A percentile compares a stretch with the other conserved stretches of the same genome.
phyloP scores from a whole-genome alignment of 331 rosid genomes.

The Quercus tomentella region DNA sequence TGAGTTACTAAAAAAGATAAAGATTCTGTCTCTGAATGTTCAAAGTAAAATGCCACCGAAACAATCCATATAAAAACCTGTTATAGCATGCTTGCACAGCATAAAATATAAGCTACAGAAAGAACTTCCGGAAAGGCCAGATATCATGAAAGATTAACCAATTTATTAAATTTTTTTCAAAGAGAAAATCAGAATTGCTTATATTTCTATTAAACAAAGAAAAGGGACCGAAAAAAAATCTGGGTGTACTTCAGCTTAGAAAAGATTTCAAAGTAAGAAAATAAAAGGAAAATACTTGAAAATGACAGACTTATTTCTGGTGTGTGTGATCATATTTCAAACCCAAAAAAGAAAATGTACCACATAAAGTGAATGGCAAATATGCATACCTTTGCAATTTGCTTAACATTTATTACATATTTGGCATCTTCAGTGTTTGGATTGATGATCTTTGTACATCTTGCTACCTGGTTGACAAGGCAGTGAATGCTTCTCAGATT shows the following conservation, averaged over 20 bases:
- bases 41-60: not conserved
- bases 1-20: not conserved
- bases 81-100: not conserved
- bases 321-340: not conserved
- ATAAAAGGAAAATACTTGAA: not conserved
- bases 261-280: not conserved
- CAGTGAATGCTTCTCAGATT: constrained; percentile 14
- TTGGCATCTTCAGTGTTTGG: constrained; percentile 97
- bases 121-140: not conserved
- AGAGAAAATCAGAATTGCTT: not conserved
- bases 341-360: not conserved
- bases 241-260: not conserved
- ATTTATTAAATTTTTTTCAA: not conserved
- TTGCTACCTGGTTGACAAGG: constrained; percentile 67
- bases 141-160: not conserved
- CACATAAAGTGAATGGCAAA: not conserved
- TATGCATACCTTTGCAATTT: constrained; percentile 77
- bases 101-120: not conserved
- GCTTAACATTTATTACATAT: constrained; percentile 93
- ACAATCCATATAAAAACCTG: not conserved
- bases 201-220: not conserved
- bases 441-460: constrained; percentile 95
- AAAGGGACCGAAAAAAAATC: not conserved
- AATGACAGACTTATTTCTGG: not conserved
- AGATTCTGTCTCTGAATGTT: not conserved